These are phyloP conservation scores for Puccinia horiana DNA, from an alignment of 1,284 basidiomycete species.

Conservation along the genomic window DNA sequence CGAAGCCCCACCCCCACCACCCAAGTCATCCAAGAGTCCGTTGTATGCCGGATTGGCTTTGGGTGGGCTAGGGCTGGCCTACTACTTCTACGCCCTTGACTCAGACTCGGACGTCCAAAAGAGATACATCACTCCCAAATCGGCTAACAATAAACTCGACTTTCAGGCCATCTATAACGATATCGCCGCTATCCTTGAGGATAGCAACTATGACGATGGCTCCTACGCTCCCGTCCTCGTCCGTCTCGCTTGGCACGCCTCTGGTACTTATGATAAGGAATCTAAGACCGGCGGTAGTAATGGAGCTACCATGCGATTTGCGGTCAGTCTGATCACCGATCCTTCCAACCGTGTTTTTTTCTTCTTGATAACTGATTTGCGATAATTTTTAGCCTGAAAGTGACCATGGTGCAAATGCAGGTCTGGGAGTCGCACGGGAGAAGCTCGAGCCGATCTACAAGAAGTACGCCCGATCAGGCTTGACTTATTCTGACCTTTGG, in stretches of 20 bases:
- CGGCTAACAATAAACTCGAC: slow-evolving; percentile 31
- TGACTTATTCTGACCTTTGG: slow-evolving; percentile 56
- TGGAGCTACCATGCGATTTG: slow-evolving; percentile 55
- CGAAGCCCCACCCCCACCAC: slow-evolving; percentile 4
- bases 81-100: slow-evolving; percentile 31
- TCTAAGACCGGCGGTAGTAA: slow-evolving; percentile 53
- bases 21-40: slow-evolving; percentile 20
- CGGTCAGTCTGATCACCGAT: background rate
- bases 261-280: slow-evolving; percentile 52
- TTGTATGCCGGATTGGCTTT: slow-evolving; percentile 2
- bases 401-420: slow-evolving; percentile 54
- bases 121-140: slow-evolving; percentile 33
- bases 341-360: background rate
- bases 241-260: slow-evolving; percentile 69
- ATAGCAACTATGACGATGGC: slow-evolving; percentile 65
- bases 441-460: slow-evolving; percentile 53
- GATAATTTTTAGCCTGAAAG: slow-evolving; percentile 51
- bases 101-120: slow-evolving; percentile 17
- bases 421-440: slow-evolving; percentile 51
- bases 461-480: slow-evolving; percentile 53
- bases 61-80: slow-evolving; percentile 24
- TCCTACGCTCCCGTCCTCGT: slow-evolving; percentile 87
- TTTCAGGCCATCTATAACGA: slow-evolving; percentile 46
- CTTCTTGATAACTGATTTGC: background rate
- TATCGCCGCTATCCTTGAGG: slow-evolving; percentile 24